A percentile compares a stretch with the other conserved stretches of the same genome.
Conservation (phyloP, 2,329 filamentous ascomycete genomes). For the Arthrobotrys sphaeroides region DNA sequence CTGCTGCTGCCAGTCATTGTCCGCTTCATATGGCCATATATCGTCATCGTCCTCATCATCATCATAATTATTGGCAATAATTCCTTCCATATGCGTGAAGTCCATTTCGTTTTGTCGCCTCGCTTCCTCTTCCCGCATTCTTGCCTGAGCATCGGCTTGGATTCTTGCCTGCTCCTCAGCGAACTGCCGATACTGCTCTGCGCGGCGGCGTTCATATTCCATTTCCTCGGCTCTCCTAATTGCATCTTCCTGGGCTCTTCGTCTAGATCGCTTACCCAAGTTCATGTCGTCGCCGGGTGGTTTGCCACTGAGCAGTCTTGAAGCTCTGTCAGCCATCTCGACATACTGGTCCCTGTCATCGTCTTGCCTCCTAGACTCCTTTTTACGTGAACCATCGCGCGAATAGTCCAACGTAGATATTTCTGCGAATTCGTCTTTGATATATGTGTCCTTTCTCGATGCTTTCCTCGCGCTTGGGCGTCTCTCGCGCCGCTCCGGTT, state of each 20-base stretch:
- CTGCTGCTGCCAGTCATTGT: background rate
- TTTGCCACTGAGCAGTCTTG: background rate
- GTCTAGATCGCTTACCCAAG: background rate
- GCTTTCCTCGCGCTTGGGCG: background rate
- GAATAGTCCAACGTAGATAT: background rate
- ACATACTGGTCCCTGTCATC: background rate
- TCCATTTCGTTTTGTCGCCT: too few relatives aligned
- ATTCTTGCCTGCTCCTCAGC: background rate
- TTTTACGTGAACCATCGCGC: background rate
- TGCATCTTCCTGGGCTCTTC: background rate
- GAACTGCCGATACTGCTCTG: background rate
- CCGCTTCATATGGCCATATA: background rate
- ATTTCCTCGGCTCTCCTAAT: background rate
- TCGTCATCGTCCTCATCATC: slow-evolving; percentile 5
- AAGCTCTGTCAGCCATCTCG: background rate
- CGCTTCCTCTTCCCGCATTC: background rate
- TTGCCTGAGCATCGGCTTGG: too few relatives aligned
- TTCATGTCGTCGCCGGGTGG: background rate
- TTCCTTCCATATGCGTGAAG: too few relatives aligned
- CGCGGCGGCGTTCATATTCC: background rate
- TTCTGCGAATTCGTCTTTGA: slow-evolving; percentile 2
- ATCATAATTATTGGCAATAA: too few relatives aligned
- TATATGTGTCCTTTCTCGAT: background rate
- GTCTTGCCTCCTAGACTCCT: background rate
- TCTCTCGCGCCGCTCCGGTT: background rate